Conservation (phyloP, 2,329 filamentous ascomycete genomes). For the Simplicillium aogashimaense region DNA sequence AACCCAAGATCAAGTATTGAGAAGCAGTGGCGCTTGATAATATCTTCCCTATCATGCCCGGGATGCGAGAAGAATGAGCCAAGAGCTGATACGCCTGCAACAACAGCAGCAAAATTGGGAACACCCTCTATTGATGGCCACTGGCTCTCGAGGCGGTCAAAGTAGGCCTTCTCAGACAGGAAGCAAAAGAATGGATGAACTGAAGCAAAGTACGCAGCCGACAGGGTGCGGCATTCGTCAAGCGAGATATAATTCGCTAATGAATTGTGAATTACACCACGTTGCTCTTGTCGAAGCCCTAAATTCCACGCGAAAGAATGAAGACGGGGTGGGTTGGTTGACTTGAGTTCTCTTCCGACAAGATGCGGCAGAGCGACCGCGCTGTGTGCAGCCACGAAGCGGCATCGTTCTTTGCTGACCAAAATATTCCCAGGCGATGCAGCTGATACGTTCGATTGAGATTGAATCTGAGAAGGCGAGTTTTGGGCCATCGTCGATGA, state of each 20-base stretch:
- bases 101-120: constrained; percentile 7
- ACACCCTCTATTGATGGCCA: constrained; percentile 2
- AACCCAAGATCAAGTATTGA: constrained; percentile 5
- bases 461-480: not conserved
- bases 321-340: constrained; percentile 7
- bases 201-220: constrained; percentile 6
- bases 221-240: constrained; percentile 6
- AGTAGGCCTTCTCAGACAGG: not conserved
- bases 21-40: constrained; percentile 5
- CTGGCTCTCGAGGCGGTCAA: not conserved
- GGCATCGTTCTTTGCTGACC: constrained; percentile 3
- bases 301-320: constrained; percentile 12
- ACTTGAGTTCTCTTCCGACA: constrained; percentile 6
- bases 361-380: constrained; percentile 10
- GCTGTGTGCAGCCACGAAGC: constrained; percentile 8
- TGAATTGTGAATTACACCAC: not conserved
- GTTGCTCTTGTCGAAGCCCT: constrained; percentile 8
- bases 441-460: not conserved
- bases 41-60: constrained; percentile 6
- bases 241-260: constrained; percentile 2
- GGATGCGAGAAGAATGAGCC: constrained; percentile 8
- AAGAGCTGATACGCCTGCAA: constrained; percentile 7
- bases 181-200: constrained; percentile 8
- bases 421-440: not conserved
- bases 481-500: not conserved